Percentiles rank a stretch among this genome's conserved stretches.
These are phyloP conservation scores for Diplodia mutila DNA, from an alignment of 2,329 filamentous ascomycete species.

Conservation along the genomic window DNA sequence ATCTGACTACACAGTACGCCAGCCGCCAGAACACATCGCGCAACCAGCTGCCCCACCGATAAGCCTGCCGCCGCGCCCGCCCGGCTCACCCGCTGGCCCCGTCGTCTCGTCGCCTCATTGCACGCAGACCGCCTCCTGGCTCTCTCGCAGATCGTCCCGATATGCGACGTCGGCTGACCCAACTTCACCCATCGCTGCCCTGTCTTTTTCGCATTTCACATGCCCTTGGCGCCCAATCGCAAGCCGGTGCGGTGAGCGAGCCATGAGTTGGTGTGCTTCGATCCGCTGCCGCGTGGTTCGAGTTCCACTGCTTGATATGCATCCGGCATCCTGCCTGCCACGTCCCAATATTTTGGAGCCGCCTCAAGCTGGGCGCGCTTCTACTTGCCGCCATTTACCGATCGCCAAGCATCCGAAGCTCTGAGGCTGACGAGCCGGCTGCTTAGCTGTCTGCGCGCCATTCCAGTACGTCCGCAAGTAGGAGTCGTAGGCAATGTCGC, in stretches of 20 bases:
- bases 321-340: background rate
- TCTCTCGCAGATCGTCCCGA: background rate
- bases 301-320: background rate
- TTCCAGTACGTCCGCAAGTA: background rate
- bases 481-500: background rate
- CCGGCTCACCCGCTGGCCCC: background rate
- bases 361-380: background rate
- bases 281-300: background rate
- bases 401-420: background rate
- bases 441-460: no score
- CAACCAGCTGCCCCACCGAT: slow-evolving; percentile 3
- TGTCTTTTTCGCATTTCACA: background rate
- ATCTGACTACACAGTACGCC: slow-evolving; percentile 5
- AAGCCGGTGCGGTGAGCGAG: background rate
- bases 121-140: slow-evolving; percentile 5
- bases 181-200: background rate
- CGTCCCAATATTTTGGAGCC: no score
- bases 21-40: background rate
- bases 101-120: slow-evolving; percentile 2
- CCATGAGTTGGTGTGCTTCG: background rate
- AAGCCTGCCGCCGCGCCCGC: background rate
- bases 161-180: background rate
- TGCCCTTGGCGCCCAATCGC: background rate
- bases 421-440: background rate
- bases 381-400: background rate